phyloP scores from a whole-genome alignment of 768 basidiomycete genomes.

The Leccinum rimulosum region DNA sequence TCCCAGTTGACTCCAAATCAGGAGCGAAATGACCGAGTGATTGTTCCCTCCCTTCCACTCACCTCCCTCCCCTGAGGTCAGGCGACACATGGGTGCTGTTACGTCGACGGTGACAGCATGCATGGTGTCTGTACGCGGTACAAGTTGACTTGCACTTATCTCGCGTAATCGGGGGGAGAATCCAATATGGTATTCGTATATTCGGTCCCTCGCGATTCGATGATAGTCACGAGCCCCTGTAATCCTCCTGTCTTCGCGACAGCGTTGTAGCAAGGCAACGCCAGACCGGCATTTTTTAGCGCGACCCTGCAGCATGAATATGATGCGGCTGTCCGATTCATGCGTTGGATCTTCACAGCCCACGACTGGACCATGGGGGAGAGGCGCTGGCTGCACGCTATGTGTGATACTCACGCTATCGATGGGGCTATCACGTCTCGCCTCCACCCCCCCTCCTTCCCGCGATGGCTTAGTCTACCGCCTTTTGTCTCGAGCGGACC shows the following conservation, averaged over 20 bases:
- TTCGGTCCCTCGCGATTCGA: constrained; percentile 15
- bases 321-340: background rate
- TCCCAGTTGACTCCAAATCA: constrained; percentile 14
- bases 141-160: constrained; percentile 7
- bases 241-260: background rate
- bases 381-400: background rate
- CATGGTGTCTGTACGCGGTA: constrained; percentile 10
- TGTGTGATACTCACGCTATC: constrained; percentile 10
- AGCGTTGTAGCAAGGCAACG: constrained; percentile 8
- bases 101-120: constrained; percentile 23
- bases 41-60: constrained; percentile 5
- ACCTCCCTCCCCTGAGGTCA: background rate
- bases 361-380: background rate
- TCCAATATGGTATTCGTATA: constrained; percentile 9
- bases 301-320: background rate
- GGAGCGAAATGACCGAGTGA: constrained; percentile 15
- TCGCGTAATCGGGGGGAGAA: constrained; percentile 19
- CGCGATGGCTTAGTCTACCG: constrained; percentile 4
- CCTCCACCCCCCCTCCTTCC: background rate
- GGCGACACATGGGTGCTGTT: constrained; percentile 12
- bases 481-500: constrained; percentile 9
- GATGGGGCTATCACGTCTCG: constrained; percentile 1
- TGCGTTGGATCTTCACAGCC: constrained; percentile 14
- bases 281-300: background rate
- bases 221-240: background rate